phyloP scores from a whole-genome alignment of 345 rosid genomes.

The Eucalyptus globulus region DNA sequence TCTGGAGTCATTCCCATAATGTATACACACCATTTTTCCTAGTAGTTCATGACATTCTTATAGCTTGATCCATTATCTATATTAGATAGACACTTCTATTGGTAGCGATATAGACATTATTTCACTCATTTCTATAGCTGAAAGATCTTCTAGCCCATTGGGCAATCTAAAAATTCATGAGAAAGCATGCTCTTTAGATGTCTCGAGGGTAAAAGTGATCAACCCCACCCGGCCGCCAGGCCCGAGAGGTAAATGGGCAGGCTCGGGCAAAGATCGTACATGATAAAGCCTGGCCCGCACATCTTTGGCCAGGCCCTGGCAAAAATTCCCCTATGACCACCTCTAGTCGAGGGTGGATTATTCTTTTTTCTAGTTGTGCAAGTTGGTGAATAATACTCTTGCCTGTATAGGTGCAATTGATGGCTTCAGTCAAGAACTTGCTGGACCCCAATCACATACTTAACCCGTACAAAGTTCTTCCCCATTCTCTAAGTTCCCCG shows the following conservation, averaged over 20 bases:
- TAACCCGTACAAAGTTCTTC: conserved; percentile 86
- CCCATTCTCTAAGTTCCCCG: conserved; percentile 17
- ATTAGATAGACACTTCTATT: not conserved
- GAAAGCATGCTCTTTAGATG: not conserved
- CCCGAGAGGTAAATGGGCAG: not conserved
- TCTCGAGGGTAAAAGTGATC: not conserved
- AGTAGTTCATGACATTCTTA: not conserved
- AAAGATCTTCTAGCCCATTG: not conserved
- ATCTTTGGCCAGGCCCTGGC: not conserved
- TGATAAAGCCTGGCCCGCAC: not conserved
- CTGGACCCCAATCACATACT: conserved; percentile 80
- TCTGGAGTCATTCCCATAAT: not conserved
- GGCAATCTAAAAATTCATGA: not conserved
- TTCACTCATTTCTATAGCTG: not conserved
- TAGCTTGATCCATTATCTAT: not conserved
- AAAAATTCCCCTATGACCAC: not conserved
- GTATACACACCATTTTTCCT: not conserved
- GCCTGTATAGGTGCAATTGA: conserved; percentile 18
- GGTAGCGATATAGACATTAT: not conserved
- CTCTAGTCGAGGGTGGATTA: not conserved
- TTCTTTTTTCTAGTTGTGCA: not conserved
- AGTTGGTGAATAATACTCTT: not conserved
- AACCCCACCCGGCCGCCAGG: not conserved
- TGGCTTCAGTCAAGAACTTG: conserved; percentile 71
- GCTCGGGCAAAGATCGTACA: not conserved